A percentile compares a stretch with the other conserved stretches of the same genome.
Conservation (phyloP, 78 protist species). For the Emiliania huxleyi region DNA sequence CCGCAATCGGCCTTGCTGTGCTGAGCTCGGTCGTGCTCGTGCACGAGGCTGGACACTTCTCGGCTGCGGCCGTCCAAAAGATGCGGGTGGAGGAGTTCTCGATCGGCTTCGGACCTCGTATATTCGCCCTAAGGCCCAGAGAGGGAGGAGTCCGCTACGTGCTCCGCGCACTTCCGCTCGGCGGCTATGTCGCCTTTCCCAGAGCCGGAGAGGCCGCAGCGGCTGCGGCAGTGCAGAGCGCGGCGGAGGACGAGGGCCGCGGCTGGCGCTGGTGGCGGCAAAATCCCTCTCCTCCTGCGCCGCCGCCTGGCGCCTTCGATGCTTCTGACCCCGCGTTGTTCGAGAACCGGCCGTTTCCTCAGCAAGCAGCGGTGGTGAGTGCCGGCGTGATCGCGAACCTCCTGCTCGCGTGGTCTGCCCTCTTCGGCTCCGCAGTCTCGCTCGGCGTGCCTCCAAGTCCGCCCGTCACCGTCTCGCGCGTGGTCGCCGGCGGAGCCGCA, state of each 20-base stretch:
- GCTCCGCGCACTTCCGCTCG: background rate
- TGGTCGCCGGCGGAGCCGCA: background rate
- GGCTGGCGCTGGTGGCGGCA: no score
- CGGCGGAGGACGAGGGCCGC: no score
- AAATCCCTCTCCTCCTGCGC: no score
- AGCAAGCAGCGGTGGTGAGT: background rate
- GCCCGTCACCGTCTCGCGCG: background rate
- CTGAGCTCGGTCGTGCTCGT: background rate
- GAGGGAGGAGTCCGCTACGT: background rate
- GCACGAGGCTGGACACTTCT: background rate
- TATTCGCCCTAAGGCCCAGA: no score
- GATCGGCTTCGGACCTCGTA: background rate
- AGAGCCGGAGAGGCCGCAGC: background rate
- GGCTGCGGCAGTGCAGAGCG: no score
- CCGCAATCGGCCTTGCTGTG: background rate
- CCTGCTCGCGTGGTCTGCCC: background rate
- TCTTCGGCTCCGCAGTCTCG: background rate
- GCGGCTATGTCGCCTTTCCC: background rate
- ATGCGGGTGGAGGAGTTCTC: background rate
- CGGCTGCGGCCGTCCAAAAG: background rate
- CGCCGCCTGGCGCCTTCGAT: no score
- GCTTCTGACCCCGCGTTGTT: background rate
- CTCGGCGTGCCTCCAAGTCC: background rate
- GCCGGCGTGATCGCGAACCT: background rate
- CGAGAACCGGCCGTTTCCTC: background rate